Base-by-base conservation (phyloP, 441 rosid genomes). In the Francoa sonchifolia region DNA sequence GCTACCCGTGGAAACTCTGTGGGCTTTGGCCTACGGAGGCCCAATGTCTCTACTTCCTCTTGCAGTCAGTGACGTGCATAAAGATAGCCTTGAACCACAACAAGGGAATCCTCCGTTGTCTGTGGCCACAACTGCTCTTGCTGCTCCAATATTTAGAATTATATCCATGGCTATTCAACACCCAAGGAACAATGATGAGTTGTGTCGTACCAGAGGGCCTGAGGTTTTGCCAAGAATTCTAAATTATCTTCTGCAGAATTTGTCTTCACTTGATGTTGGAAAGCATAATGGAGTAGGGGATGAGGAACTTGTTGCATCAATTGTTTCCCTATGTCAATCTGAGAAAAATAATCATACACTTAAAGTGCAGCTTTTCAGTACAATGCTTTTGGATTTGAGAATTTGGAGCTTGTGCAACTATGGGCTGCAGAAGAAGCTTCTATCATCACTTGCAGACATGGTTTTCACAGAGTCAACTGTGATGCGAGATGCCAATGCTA, bases 11-110 rank as follows among this genome's bases (percentile, higher is more conserved):
- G 93, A 93, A 61, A 83, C 97, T 52, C 59, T 93, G 47, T 88
- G 99, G 99, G 99, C 99, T 29, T 65, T 87, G 65, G 84, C 96
- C 38, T 71, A 77, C 60, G 99, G 99, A 48, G 99, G 99, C 35
- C 97, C 99, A 52, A 61, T 93, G 84, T 77, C 85, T 52, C 65
- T 88, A 58, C 96, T 93, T 73, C 97, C 99, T 65, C 40, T 93
- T 57, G 71, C 66, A 8, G 82, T 93, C 37, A 67, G 87, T 64
- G 59, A 62, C 62, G 87, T 88, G 63, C 69, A 73, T 54, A 64
- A 71, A 63, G 79, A 74, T 58, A 84, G 73, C 67, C 54, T 93
- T 62, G 94, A 77, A 46, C 97, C 85, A 8, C 71, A 72, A 63
- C 68, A 55, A 34, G 96, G 94, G 50, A 68, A 59, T 58, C 45